These are phyloP conservation scores for Tulasnella sp. DNA, from an alignment of 768 basidiomycete species.

Conservation along the genomic window DNA sequence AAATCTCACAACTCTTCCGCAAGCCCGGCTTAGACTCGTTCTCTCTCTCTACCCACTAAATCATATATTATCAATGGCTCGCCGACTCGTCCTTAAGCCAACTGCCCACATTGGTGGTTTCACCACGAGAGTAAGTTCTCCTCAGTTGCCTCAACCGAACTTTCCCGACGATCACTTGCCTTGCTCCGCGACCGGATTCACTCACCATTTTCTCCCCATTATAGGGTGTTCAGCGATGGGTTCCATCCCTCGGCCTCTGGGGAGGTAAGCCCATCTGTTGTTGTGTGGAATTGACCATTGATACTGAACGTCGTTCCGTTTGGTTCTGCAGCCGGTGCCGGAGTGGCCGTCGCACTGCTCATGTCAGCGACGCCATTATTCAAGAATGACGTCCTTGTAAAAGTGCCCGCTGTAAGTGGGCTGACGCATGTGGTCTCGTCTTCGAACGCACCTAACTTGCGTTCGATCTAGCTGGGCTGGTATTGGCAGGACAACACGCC, in stretches of 20 bases:
- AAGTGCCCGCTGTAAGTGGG: conserved; percentile 67
- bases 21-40: not conserved
- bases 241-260: conserved; percentile 47
- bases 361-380: conserved; percentile 87
- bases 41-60: not conserved
- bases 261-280: conserved; percentile 2
- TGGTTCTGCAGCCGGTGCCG: conserved; percentile 45
- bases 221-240: conserved; percentile 51
- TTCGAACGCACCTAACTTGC: not conserved
- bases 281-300: not conserved
- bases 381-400: conserved; percentile 65
- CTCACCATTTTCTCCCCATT: not conserved
- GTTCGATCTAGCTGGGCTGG: conserved; percentile 50
- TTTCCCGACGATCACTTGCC: not conserved
- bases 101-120: not conserved
- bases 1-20: not conserved
- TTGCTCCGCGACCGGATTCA: not conserved
- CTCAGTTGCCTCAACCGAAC: not conserved
- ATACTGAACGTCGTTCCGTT: not conserved
- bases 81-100: conserved; percentile 10
- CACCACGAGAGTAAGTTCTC: conserved; percentile 6
- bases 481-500: conserved; percentile 80
- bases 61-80: not conserved
- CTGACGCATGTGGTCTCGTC: not conserved
- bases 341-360: conserved; percentile 58